phyloP scores from a whole-genome alignment of 495 filamentous ascomycete genomes.

The Rhypophila decipiens region DNA sequence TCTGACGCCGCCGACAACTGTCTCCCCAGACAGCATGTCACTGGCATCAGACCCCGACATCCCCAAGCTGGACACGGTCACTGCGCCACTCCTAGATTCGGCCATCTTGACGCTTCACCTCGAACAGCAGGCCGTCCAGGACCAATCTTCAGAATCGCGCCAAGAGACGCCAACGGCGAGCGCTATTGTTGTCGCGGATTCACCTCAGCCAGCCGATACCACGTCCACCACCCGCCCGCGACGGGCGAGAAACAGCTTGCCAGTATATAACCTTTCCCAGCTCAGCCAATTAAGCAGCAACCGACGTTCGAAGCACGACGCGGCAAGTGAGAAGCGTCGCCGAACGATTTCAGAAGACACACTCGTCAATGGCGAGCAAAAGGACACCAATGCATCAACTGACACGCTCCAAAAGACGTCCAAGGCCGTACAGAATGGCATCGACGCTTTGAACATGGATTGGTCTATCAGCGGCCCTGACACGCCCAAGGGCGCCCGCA shows the following conservation, averaged over 20 bases:
- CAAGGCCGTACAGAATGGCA: conserved; percentile 1
- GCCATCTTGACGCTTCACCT: conserved; percentile 12
- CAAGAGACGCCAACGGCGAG: conserved; percentile 24
- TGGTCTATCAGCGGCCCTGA: conserved; percentile 7
- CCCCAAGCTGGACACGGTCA: conserved; percentile 13
- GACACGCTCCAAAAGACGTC: conserved; percentile 19
- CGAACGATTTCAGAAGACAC: conserved; percentile 39
- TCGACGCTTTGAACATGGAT: conserved; percentile 18
- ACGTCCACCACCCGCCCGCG: conserved; percentile 31
- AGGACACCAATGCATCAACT: conserved; percentile 7
- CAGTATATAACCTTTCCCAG: conserved; percentile 50
- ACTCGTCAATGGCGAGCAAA: conserved; percentile 12
- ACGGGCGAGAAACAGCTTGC: conserved; percentile 38
- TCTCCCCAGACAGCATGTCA: conserved; percentile 39
- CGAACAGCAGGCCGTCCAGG: conserved; percentile 15
- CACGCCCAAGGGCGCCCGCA: conserved; percentile 26
- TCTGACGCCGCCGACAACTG: conserved; percentile 42
- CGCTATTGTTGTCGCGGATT: conserved; percentile 32
- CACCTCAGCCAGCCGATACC: conserved; percentile 9
- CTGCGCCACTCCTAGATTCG: conserved; percentile 13
- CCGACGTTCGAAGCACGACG: conserved; percentile 34
- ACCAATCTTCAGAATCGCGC: conserved; percentile 13
- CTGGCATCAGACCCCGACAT: conserved; percentile 33
- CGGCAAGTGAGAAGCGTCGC: conserved; percentile 27
- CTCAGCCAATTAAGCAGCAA: conserved; percentile 42